phyloP scores from a whole-genome alignment of 768 basidiomycete genomes.

The Grammothele lineata region DNA sequence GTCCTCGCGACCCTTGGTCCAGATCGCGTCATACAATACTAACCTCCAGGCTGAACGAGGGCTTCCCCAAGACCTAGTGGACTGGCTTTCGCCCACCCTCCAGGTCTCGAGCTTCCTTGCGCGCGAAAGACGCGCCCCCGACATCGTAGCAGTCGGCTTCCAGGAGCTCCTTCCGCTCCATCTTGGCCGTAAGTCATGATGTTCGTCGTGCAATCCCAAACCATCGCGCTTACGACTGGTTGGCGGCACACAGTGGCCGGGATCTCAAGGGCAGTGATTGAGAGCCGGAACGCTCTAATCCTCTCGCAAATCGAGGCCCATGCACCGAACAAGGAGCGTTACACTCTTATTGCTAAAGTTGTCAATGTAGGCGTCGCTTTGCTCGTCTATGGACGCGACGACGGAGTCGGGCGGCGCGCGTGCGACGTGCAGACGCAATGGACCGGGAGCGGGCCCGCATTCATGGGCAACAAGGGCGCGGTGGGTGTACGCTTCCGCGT shows the following conservation, averaged over 20 bases:
- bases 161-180: slow-evolving; percentile 92
- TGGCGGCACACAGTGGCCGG: slow-evolving; percentile 58
- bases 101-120: slow-evolving; percentile 72
- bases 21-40: slow-evolving; percentile 88
- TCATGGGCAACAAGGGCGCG: slow-evolving; percentile 95
- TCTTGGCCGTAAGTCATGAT: slow-evolving; percentile 78
- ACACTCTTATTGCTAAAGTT: slow-evolving; percentile 72
- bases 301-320: slow-evolving; percentile 68
- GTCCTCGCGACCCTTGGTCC: slow-evolving; percentile 47
- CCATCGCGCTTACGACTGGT: too few species aligned
- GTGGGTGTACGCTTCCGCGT: slow-evolving; percentile 85
- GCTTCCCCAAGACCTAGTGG: slow-evolving; percentile 80
- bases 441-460: slow-evolving; percentile 67
- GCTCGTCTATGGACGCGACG: slow-evolving; percentile 81
- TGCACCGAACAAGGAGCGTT: slow-evolving; percentile 67
- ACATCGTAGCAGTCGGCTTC: slow-evolving; percentile 87
- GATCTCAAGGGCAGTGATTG: slow-evolving; percentile 63
- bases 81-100: slow-evolving; percentile 86
- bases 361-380: slow-evolving; percentile 87
- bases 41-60: slow-evolving; percentile 76
- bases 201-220: background rate
- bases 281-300: slow-evolving; percentile 67
- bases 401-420: slow-evolving; percentile 53
- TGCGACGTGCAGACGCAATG: slow-evolving; percentile 68
- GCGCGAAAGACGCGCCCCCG: slow-evolving; percentile 63